Conservation (phyloP, 1,284 basidiomycete genomes). For the Cryptococcus neoformans region DNA sequence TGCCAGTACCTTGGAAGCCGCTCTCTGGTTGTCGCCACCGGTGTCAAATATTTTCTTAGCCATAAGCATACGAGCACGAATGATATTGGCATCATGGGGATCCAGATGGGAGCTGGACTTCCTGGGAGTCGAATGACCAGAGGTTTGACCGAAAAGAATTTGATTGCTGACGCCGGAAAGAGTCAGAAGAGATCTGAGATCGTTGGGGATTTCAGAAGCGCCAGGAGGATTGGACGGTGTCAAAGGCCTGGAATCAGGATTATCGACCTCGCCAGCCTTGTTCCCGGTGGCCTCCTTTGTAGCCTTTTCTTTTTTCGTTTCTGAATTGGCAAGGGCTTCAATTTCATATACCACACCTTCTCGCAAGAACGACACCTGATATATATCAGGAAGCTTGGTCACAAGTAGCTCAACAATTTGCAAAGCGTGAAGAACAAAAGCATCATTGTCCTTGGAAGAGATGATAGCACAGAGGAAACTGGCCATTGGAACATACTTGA, state of each 20-base stretch:
- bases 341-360: conserved; percentile 95
- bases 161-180: conserved; percentile 24
- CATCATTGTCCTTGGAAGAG: conserved; percentile 82
- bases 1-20: conserved; percentile 64
- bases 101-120: conserved; percentile 50
- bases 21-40: conserved; percentile 59
- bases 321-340: conserved; percentile 64
- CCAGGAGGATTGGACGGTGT: neutral
- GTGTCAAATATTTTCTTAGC: conserved; percentile 60
- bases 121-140: conserved; percentile 43
- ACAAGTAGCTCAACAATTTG: conserved; percentile 88
- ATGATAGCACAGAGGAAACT: conserved; percentile 89
- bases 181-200: conserved; percentile 21
- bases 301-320: conserved; percentile 52
- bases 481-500: conserved; percentile 83
- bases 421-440: conserved; percentile 77
- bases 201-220: conserved; percentile 14
- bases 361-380: conserved; percentile 79
- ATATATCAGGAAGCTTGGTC: conserved; percentile 73
- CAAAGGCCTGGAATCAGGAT: neutral
- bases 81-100: conserved; percentile 83
- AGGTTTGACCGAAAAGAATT: conserved; percentile 37
- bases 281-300: conserved; percentile 15
- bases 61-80: conserved; percentile 77
- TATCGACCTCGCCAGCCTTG: neutral